phyloP scores from a whole-genome alignment of 345 rosid species.

The Cardamine chenopodiifolia region DNA sequence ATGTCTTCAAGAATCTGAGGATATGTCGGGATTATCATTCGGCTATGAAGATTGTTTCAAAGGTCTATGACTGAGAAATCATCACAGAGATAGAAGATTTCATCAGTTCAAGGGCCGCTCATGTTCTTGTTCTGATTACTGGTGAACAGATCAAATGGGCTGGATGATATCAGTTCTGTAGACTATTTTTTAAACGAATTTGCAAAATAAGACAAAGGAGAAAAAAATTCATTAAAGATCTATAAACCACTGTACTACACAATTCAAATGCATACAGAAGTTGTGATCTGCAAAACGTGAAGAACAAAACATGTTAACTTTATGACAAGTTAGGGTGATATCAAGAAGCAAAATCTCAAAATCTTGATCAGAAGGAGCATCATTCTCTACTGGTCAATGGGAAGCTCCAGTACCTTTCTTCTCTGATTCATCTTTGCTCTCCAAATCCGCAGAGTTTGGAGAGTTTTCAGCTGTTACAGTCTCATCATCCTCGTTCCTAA shows the following conservation, averaged over 20 bases:
- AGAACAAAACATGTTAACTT: constrained; percentile 13
- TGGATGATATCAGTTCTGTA: background rate
- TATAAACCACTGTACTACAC: constrained; percentile 9
- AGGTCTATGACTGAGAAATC: constrained; percentile 61
- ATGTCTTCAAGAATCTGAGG: constrained; percentile 72
- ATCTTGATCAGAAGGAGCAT: constrained; percentile 24
- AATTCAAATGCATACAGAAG: constrained; percentile 20
- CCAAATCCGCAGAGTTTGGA: constrained; percentile 46
- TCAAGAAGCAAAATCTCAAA: constrained; percentile 22
- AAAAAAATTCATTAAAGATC: constrained; percentile 14
- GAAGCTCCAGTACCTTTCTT: constrained; percentile 53
- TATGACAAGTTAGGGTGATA: constrained; percentile 26
- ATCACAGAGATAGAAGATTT: constrained; percentile 79
- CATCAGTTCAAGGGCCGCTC: constrained; percentile 70
- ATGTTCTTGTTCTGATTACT: constrained; percentile 78
- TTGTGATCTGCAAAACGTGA: background rate
- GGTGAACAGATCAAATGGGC: constrained; percentile 51
- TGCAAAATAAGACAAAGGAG: constrained; percentile 1
- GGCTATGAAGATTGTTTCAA: constrained; percentile 65
- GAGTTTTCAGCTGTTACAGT: constrained; percentile 75
- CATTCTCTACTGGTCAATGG: constrained; percentile 27
- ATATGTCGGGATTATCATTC: constrained; percentile 80
- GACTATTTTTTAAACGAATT: background rate
- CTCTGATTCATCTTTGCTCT: constrained; percentile 49
- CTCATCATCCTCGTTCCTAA: constrained; percentile 61